These are phyloP conservation scores for Globisporangium solare DNA, from an alignment of 352 stramenopile genomes.

Conservation along the genomic window DNA sequence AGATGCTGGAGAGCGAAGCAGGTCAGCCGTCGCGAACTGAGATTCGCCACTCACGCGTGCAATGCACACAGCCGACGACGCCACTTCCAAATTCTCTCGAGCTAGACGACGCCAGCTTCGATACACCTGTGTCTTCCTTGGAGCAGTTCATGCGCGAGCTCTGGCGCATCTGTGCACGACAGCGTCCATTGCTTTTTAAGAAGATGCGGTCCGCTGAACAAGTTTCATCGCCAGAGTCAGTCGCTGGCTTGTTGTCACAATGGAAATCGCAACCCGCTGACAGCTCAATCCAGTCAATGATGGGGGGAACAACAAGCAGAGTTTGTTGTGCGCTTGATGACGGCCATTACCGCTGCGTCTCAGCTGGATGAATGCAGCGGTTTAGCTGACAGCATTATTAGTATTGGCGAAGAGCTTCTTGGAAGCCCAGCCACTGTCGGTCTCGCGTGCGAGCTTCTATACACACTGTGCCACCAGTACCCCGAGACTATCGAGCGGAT, in stretches of 20 bases:
- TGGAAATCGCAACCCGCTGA: conserved; percentile 4
- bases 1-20: no score
- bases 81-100: conserved; percentile 7
- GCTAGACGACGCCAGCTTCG: conserved; percentile 21
- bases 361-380: background rate
- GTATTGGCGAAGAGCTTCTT: conserved; percentile 5
- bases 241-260: background rate
- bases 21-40: no score
- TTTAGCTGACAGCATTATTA: background rate
- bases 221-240: background rate
- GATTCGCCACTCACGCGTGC: no score
- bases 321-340: conserved; percentile 8
- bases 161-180: conserved; percentile 9
- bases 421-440: conserved; percentile 1
- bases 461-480: conserved; percentile 7
- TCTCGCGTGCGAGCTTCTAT: conserved; percentile 11
- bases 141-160: conserved; percentile 27
- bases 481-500: background rate
- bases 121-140: conserved; percentile 17
- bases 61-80: no score
- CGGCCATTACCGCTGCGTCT: background rate
- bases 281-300: background rate
- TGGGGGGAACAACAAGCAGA: conserved; percentile 1
- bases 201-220: background rate
- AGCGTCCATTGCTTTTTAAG: background rate